Percentiles rank a stretch among this genome's conserved stretches.
These are phyloP conservation scores for Austroboletus eburneus DNA, from an alignment of 768 basidiomycete genomes.

Conservation along the genomic window DNA sequence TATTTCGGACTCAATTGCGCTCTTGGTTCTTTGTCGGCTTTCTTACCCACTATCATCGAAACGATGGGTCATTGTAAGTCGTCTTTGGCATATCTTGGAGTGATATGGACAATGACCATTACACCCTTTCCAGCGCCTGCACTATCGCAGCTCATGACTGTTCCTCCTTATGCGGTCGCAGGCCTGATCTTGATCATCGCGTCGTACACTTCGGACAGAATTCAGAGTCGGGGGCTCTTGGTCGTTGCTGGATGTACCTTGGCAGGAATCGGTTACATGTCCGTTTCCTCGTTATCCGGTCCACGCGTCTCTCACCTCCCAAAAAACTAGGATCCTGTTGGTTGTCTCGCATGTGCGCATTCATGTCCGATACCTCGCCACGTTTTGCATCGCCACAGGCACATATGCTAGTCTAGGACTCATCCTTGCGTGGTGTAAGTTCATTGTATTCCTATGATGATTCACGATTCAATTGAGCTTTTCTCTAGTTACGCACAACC, in stretches of 20 bases:
- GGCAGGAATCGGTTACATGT: slow-evolving; percentile 42
- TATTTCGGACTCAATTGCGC: too few relatives aligned
- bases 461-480: background rate
- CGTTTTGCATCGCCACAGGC: slow-evolving; percentile 42
- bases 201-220: slow-evolving; percentile 42
- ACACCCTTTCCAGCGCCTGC: slow-evolving; percentile 34
- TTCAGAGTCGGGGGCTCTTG: slow-evolving; percentile 40
- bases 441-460: too few relatives aligned
- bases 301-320: background rate
- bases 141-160: slow-evolving; percentile 46
- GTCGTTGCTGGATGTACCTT: slow-evolving; percentile 28
- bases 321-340: slow-evolving; percentile 30
- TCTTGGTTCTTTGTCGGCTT: slow-evolving; percentile 47
- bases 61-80: too few relatives aligned
- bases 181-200: slow-evolving; percentile 33
- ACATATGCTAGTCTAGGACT: slow-evolving; percentile 44
- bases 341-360: slow-evolving; percentile 24
- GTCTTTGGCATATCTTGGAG: background rate
- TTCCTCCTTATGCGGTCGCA: slow-evolving; percentile 50
- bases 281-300: background rate
- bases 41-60: slow-evolving; percentile 55
- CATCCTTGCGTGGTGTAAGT: slow-evolving; percentile 47
- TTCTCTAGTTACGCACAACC: slow-evolving; percentile 36
- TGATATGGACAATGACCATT: background rate
- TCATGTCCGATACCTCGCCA: slow-evolving; percentile 42